phyloP scores from a whole-genome alignment of 2,329 filamentous ascomycete genomes.

The Penicillium sp. region DNA sequence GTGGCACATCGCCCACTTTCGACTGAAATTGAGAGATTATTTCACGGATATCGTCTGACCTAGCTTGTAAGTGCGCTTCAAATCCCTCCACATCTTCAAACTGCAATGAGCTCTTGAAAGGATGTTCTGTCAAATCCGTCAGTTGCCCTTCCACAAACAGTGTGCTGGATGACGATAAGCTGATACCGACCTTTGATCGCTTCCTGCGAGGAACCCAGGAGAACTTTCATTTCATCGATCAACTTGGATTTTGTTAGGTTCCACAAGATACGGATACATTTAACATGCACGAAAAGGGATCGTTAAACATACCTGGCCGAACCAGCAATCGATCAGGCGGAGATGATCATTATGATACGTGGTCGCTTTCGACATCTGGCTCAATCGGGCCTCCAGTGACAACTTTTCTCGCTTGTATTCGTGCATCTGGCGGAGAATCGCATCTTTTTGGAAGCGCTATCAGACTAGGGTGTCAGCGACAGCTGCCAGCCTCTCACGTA shows the following conservation, averaged over 20 bases:
- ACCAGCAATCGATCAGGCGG: slow-evolving; percentile 87
- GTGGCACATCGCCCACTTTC: slow-evolving; percentile 48
- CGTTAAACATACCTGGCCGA: slow-evolving; percentile 69
- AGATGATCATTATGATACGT: slow-evolving; percentile 89
- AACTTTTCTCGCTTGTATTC: slow-evolving; percentile 92
- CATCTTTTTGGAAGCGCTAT: slow-evolving; percentile 90
- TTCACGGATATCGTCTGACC: slow-evolving; percentile 71
- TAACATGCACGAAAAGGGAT: neutral
- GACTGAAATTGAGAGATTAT: slow-evolving; percentile 68
- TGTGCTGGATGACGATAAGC: neutral
- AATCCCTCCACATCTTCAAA: slow-evolving; percentile 62
- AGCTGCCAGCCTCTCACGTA: neutral
- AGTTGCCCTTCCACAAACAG: neutral
- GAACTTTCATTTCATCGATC: slow-evolving; percentile 48
- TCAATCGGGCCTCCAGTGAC: slow-evolving; percentile 75
- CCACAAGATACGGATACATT: no score
- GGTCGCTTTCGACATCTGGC: slow-evolving; percentile 73
- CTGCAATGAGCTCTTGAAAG: slow-evolving; percentile 54
- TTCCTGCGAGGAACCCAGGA: slow-evolving; percentile 33
- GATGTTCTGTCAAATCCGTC: slow-evolving; percentile 15
- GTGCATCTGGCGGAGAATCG: slow-evolving; percentile 94
- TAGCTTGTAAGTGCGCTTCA: slow-evolving; percentile 73
- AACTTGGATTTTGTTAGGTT: slow-evolving; percentile 33
- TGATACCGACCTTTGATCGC: slow-evolving; percentile 29
- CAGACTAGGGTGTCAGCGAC: slow-evolving; percentile 4